Percentiles rank a stretch among this genome's conserved stretches.
phyloP scores from a whole-genome alignment of 768 basidiomycete genomes.

The Roridomyces roridus region DNA sequence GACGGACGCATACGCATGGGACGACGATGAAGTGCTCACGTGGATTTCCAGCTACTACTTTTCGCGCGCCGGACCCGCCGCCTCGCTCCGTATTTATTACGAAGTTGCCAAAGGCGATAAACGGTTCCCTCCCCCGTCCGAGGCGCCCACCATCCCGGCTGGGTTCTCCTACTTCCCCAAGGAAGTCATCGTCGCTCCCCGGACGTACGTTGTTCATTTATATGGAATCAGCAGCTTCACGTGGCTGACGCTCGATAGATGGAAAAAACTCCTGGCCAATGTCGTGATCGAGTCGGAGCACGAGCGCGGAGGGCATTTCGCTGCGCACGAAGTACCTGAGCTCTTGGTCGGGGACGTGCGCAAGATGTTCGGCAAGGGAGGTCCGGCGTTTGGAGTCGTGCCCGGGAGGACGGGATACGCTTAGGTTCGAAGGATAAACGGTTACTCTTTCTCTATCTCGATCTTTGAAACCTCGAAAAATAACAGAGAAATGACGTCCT shows the following conservation, averaged over 20 bases:
- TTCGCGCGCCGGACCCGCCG: slow-evolving; percentile 62
- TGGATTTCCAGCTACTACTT: slow-evolving; percentile 69
- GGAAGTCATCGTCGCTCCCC: slow-evolving; percentile 38
- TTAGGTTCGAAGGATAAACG: no score
- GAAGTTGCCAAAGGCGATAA: slow-evolving; percentile 40
- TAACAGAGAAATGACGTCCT: no score
- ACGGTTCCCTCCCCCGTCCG: neutral
- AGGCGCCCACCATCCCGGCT: slow-evolving; percentile 42
- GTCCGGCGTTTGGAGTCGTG: slow-evolving; percentile 32
- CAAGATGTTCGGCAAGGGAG: slow-evolving; percentile 49
- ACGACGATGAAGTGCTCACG: slow-evolving; percentile 64
- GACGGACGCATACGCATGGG: slow-evolving; percentile 48
- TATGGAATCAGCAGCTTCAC: slow-evolving; percentile 35
- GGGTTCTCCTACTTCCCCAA: slow-evolving; percentile 57
- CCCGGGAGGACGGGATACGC: slow-evolving; percentile 33
- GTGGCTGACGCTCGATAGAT: slow-evolving; percentile 5
- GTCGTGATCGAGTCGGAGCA: slow-evolving; percentile 46
- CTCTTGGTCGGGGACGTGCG: slow-evolving; percentile 46
- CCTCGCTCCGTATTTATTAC: slow-evolving; percentile 63
- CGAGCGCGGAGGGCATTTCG: slow-evolving; percentile 52
- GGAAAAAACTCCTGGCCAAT: slow-evolving; percentile 23
- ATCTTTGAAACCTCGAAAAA: no score
- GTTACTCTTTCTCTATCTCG: no score
- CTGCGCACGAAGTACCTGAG: slow-evolving; percentile 37
- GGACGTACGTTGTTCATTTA: slow-evolving; percentile 24